Evolutionary conservation across 2,329 filamentous ascomycete genomes (phyloP).

Genomic region (Penicillium brevicompactum): DNA sequence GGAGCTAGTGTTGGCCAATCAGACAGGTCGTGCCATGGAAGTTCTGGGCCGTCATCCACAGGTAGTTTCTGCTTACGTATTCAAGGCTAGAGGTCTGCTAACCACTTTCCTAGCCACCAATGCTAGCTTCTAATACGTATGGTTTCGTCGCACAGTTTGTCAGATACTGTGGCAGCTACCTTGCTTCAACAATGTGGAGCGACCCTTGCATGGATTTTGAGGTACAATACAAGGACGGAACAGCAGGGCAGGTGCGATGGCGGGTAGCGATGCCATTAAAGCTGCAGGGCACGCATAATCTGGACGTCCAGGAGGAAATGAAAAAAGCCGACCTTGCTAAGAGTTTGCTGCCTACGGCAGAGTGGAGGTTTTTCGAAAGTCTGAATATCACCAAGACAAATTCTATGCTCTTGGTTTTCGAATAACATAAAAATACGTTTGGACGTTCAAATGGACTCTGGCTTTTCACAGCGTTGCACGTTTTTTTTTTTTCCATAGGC

Average conservation of each 20-base stretch:
- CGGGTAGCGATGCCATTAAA: background rate
- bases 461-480: too few relatives aligned
- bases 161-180: background rate
- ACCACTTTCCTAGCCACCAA: background rate
- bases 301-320: background rate
- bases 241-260: background rate
- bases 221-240: background rate
- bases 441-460: too few relatives aligned
- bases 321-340: background rate
- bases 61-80: background rate
- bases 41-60: background rate
- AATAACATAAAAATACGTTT: too few relatives aligned
- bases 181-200: background rate
- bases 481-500: too few relatives aligned
- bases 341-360: background rate
- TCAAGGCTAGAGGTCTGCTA: background rate
- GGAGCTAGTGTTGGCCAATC: background rate
- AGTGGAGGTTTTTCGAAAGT: background rate
- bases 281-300: background rate
- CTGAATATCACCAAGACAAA: background rate
- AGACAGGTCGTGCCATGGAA: background rate
- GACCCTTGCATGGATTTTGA: background rate
- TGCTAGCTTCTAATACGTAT: background rate
- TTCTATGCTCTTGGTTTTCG: background rate
- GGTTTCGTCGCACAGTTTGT: background rate